Evolutionary conservation across 2,329 filamentous ascomycete genomes (phyloP).

Genomic region (Phialemoniopsis sp.): DNA sequence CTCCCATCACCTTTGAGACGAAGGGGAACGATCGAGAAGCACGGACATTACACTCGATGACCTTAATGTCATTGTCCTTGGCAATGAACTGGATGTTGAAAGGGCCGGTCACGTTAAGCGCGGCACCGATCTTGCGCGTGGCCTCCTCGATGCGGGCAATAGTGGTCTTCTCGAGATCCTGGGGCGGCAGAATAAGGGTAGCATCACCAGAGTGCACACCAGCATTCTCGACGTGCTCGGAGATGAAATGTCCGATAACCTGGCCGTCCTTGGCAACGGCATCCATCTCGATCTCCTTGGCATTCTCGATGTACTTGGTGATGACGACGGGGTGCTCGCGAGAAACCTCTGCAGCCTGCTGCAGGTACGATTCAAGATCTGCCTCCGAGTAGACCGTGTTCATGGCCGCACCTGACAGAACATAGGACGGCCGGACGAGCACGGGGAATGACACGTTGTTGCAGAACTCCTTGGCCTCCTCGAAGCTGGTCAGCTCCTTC

Average conservation of each 20-base stretch:
- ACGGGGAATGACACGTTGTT: slow-evolving; percentile 88
- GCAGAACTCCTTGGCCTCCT: slow-evolving; percentile 86
- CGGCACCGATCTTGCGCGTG: slow-evolving; percentile 89
- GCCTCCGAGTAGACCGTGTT: slow-evolving; percentile 98
- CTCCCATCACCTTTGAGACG: slow-evolving; percentile 96
- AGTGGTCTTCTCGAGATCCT: slow-evolving; percentile 86
- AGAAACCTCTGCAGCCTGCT: slow-evolving; percentile 89
- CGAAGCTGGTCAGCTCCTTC: slow-evolving; percentile 95
- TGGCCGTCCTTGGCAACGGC: slow-evolving; percentile 87
- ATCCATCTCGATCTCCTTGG: slow-evolving; percentile 99
- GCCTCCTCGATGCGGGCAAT: slow-evolving; percentile 90
- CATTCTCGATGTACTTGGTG: slow-evolving; percentile 98
- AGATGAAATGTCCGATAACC: slow-evolving; percentile 94
- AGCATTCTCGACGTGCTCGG: slow-evolving; percentile 97
- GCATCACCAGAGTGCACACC: slow-evolving; percentile 98
- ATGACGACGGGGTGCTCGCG: slow-evolving; percentile 96
- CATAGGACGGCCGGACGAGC: slow-evolving; percentile 91
- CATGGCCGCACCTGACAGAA: slow-evolving; percentile 96
- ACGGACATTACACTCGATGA: slow-evolving; percentile 97
- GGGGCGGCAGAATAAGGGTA: slow-evolving; percentile 89
- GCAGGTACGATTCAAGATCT: slow-evolving; percentile 82
- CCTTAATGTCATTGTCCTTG: slow-evolving; percentile 99
- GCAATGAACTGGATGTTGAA: slow-evolving; percentile 99
- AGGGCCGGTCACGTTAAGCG: slow-evolving; percentile 91
- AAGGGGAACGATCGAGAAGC: slow-evolving; percentile 97